Conservation (phyloP, 1,284 basidiomycete species). For the Grifola frondosa region DNA sequence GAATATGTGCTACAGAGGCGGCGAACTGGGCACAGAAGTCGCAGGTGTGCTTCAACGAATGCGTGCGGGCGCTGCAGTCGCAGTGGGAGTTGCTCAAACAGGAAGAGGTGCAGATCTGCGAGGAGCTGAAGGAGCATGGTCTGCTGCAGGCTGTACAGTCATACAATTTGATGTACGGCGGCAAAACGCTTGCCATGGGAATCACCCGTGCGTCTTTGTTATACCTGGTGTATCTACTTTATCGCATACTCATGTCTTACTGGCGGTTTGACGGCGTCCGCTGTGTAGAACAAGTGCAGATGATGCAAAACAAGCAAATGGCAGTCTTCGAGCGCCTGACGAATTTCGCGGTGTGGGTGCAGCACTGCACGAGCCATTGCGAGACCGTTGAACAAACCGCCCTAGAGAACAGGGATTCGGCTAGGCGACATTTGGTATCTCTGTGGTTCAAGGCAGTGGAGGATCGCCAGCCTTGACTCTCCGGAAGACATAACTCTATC, state of each 20-base stretch:
- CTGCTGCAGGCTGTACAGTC: conserved; percentile 23
- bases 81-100: conserved; percentile 19
- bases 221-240: background rate
- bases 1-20: conserved; percentile 14
- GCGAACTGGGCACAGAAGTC: conserved; percentile 23
- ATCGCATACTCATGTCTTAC: too few relatives aligned
- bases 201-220: conserved; percentile 25
- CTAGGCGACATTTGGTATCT: conserved; percentile 20
- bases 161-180: conserved; percentile 28
- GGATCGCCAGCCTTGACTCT: conserved; percentile 6
- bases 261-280: too few relatives aligned
- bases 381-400: conserved; percentile 20
- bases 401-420: conserved; percentile 18
- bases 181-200: conserved; percentile 22
- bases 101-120: conserved; percentile 16
- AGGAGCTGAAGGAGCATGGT: conserved; percentile 19
- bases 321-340: conserved; percentile 26
- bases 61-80: conserved; percentile 19
- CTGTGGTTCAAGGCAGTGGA: conserved; percentile 21
- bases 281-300: conserved; percentile 24
- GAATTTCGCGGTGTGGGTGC: conserved; percentile 24
- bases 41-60: conserved; percentile 25
- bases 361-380: conserved; percentile 23
- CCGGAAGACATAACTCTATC: conserved; percentile 1
- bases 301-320: conserved; percentile 25